Conservation (phyloP, 2,329 filamentous ascomycete genomes). For the Dothideomycetes sp. region DNA sequence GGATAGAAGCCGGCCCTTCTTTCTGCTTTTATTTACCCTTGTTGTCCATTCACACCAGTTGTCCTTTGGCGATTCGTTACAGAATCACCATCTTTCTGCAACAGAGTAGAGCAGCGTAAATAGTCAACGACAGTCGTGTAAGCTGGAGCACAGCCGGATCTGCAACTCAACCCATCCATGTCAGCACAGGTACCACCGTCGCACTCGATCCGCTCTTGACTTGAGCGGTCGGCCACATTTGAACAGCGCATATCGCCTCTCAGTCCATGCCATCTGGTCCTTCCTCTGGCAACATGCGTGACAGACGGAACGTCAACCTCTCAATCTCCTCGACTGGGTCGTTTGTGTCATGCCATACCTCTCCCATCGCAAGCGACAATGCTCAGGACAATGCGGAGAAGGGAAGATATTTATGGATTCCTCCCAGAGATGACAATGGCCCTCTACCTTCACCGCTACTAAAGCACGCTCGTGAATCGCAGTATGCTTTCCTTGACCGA, state of each 20-base stretch:
- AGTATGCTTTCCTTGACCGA: conserved; percentile 6
- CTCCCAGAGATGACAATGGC: conserved; percentile 8
- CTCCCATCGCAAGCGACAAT: conserved; percentile 43
- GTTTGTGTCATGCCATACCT: conserved; percentile 46
- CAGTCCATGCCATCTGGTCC: conserved; percentile 9
- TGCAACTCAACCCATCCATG: conserved; percentile 6
- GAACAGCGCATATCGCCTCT: neutral
- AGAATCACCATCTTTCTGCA: no score
- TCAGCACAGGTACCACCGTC: conserved; percentile 6
- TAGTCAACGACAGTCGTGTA: neutral
- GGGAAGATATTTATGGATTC: conserved; percentile 36
- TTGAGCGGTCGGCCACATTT: neutral
- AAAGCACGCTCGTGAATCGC: conserved; percentile 14
- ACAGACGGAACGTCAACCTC: conserved; percentile 37
- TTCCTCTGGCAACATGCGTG: conserved; percentile 10
- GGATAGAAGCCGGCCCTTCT: conserved; percentile 12
- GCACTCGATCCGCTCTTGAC: conserved; percentile 1
- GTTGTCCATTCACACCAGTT: no score
- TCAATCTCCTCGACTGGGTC: conserved; percentile 51
- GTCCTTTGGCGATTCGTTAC: no score
- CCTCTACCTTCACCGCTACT: conserved; percentile 19
- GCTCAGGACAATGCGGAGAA: conserved; percentile 55
- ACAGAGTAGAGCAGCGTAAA: no score
- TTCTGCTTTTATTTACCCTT: conserved; percentile 1
- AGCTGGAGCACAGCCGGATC: conserved; percentile 5